Base-by-base conservation (phyloP, 179 eudicot species). In the Heliamphora pulchella region DNA sequence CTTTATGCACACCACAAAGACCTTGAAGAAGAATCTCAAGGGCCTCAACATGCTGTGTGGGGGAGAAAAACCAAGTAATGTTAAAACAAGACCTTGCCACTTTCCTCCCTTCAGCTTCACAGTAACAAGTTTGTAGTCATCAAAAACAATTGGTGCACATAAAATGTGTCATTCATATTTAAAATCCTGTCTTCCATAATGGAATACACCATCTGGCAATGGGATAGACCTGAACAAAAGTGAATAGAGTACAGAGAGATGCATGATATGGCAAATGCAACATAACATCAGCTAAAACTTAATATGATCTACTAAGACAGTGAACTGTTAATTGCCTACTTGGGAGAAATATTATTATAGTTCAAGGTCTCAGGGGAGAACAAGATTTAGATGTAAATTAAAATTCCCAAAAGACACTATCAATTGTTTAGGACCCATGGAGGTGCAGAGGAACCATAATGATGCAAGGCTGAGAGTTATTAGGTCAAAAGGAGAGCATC, bases 1-100 rank as follows among this genome's bases (percentile, higher is more conserved):
- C 91, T 78, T 88, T 92, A 61, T 88, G 87, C 74, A 91, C 94
- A 68, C 97, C 98, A 83, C 93, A 89, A 44, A 94, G 91, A 57
- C 98, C 98, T 80, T 91, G 93, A 73, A 94, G 97, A 80, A 94
- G 97, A 84, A 94, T 93, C 84, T 91, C 97, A 63, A 94, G 90
- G 44, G 98, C 97, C 90, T 94, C 97, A 79, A 94, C 98, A 83
- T 93, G 97, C 98, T 94, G 89, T 86, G 87, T 73, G 53, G 80
- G 31, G 31, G 31, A 31, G 17, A 6, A 81, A n/a, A 8, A 53
- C 53, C 51, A 76, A 15, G 0, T 39, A 57, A 39, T 31, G 39
- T 31, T 57, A 75, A 58, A 59, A 57, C 3, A 8, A 31, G 31
- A 31, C 31, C 31, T 31, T 31, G 31, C 31, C 31, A 31, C 31